A percentile compares a stretch with the other conserved stretches of the same genome.
phyloP scores from a whole-genome alignment of 208 protist species.

The Phytomonas sp. region DNA sequence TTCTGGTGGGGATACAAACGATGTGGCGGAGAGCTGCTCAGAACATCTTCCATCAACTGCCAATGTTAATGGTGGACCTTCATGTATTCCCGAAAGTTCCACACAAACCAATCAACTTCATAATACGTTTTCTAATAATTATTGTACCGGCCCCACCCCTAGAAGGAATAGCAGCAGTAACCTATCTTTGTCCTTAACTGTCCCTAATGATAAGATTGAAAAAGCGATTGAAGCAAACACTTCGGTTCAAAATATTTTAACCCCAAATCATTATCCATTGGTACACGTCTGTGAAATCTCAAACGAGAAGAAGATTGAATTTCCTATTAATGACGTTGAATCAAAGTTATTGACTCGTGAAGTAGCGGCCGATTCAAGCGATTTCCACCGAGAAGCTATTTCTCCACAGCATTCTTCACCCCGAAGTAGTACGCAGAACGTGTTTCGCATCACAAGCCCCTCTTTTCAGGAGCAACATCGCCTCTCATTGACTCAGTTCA shows the following conservation, averaged over 20 bases:
- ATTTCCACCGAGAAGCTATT: neutral
- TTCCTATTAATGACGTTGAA: neutral
- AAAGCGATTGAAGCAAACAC: neutral
- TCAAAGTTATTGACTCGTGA: neutral
- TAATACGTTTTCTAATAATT: neutral
- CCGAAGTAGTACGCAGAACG: neutral
- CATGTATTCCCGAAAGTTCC: neutral
- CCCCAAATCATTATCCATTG: neutral
- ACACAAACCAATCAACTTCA: neutral
- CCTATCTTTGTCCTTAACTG: neutral
- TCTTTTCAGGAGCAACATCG: slow-evolving; percentile 5
- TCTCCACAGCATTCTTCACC: neutral
- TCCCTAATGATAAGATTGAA: neutral
- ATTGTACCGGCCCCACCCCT: neutral
- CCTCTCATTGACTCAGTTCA: slow-evolving; percentile 30
- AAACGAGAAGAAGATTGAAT: slow-evolving; percentile 2
- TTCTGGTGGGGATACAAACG: neutral
- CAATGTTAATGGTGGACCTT: neutral
- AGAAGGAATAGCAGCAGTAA: neutral
- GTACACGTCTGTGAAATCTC: neutral
- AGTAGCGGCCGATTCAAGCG: neutral
- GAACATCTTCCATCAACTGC: neutral
- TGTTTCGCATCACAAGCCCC: neutral
- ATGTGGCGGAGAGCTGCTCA: neutral
- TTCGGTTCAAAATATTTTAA: neutral